Base-by-base conservation (phyloP, 2,329 filamentous ascomycete genomes). In the Zarea fungicola region DNA sequence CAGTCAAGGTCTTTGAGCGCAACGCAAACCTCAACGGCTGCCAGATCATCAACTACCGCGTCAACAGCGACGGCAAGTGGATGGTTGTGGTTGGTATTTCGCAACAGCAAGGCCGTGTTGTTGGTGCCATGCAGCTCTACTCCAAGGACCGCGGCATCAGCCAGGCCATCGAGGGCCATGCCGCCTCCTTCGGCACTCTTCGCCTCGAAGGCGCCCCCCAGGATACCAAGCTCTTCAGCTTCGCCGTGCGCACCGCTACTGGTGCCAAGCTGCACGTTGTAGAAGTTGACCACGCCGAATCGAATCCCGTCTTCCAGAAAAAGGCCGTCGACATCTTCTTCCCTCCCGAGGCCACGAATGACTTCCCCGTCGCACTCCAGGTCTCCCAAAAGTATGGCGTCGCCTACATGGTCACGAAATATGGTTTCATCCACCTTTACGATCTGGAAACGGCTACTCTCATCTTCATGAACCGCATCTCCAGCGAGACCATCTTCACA, bases 381-480 rank as follows among this genome's bases (percentile, higher is more conserved):
- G 85, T 99, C 40, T 97, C 93, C 4, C 84, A 89, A 62, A 95
- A 93, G 72, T 99, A 99, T 70, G 92, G 91, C 62, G 84, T 99
- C 64, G 85, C 99, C 62, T 96, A 96, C 71, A 83, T 99, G 62
- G 89, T 99, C 54, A 99, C 93, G 50, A 99, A 99, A 70, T 99
- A 96, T 63, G 93, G 93, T 46, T 99, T 97, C 72, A 97, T 99
- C 61, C 93, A 99, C 71, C 81, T 99, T 21, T 97, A 99, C 72
- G 95, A 99, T 63, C 82, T 99, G 50, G 95, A 99, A 75, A 93
- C 88, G 7, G 95, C 89, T 51, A 87, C 87, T 11, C 95, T 89
- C 66, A 93, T 99, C 65, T 99, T 96, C 80, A 95, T 99, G 90
- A 99, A 99, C 78, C 87, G 95, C 60, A 99, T 99, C 62, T 99